phyloP scores from a whole-genome alignment of 345 rosid species.

The Citrus glauca region DNA sequence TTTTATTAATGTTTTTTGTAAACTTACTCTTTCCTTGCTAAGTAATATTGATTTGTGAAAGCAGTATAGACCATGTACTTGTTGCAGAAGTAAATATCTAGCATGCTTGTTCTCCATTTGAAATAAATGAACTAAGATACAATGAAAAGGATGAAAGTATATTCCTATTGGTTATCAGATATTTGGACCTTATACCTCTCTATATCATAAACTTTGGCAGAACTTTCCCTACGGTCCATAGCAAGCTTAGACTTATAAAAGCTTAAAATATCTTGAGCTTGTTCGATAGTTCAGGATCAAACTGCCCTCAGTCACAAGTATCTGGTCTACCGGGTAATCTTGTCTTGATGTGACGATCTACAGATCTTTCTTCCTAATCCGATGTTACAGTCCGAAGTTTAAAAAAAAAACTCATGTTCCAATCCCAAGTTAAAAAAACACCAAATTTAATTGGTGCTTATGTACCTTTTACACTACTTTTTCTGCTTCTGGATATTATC shows the following conservation, averaged over 20 bases:
- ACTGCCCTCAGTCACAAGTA: background rate
- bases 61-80: background rate
- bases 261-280: background rate
- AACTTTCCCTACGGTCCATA: background rate
- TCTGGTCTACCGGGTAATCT: background rate
- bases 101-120: background rate
- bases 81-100: background rate
- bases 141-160: background rate
- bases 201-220: background rate
- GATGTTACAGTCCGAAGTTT: background rate
- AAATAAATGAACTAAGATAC: background rate
- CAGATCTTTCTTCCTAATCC: background rate
- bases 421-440: background rate
- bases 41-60: background rate
- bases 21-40: background rate
- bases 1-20: background rate
- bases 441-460: background rate
- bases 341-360: background rate
- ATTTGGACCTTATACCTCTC: background rate
- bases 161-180: background rate
- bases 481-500: background rate
- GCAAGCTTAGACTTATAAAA: background rate
- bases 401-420: background rate
- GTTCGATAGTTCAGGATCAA: background rate
- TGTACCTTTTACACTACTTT: background rate